phyloP scores from a whole-genome alignment of 352 stramenopile species.

The Globisporangium orthogonon region DNA sequence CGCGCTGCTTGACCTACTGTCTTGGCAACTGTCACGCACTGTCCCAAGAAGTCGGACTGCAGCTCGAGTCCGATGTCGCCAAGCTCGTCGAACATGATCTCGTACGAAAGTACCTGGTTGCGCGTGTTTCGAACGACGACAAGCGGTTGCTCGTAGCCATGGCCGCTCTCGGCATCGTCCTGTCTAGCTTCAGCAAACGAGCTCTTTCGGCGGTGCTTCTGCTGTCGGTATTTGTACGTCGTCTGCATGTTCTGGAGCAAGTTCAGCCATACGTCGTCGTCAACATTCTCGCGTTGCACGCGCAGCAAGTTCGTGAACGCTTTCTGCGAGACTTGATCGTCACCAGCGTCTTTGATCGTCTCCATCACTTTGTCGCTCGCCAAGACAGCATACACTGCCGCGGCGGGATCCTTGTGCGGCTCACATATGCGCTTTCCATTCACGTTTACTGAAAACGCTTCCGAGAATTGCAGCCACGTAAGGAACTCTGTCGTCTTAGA shows the following conservation, averaged over 20 bases:
- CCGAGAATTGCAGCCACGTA: conserved; percentile 45
- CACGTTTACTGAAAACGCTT: conserved; percentile 22
- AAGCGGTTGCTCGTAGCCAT: conserved; percentile 23
- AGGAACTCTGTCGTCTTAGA: conserved; percentile 15
- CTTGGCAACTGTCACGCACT: conserved; percentile 34
- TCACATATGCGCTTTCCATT: conserved; percentile 29
- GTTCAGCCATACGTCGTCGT: conserved; percentile 44
- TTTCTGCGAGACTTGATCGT: conserved; percentile 31
- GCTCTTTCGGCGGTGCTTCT: conserved; percentile 10
- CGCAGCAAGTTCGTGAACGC: conserved; percentile 45
- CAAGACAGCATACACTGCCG: conserved; percentile 38
- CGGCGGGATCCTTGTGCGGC: conserved; percentile 19
- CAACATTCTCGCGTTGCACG: conserved; percentile 26
- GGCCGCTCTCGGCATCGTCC: conserved; percentile 7
- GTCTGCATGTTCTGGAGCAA: conserved; percentile 41
- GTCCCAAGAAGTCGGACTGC: conserved; percentile 51
- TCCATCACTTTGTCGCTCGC: conserved; percentile 42
- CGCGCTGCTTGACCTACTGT: conserved; percentile 30
- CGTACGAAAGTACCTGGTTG: conserved; percentile 63
- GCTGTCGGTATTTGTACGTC: conserved; percentile 28
- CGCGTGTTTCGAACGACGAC: conserved; percentile 47
- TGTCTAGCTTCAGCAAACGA: conserved; percentile 10
- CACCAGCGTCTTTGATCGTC: conserved; percentile 25
- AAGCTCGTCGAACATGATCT: conserved; percentile 45
- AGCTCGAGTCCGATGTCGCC: conserved; percentile 34